phyloP scores from a whole-genome alignment of 1,284 basidiomycete genomes.

The Omphalotus olearius region DNA sequence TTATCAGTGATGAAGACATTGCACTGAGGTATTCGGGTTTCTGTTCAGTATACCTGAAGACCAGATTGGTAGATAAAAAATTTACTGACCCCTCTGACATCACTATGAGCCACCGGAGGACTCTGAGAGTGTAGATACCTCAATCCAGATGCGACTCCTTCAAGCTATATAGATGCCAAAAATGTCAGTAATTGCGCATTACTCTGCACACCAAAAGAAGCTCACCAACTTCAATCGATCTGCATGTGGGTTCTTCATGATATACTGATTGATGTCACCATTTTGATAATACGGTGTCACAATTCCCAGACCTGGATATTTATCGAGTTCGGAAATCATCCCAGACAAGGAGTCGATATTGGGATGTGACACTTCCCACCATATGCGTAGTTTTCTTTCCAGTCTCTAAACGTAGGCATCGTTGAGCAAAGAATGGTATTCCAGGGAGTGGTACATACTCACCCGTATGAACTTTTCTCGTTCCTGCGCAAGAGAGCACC shows the following conservation, averaged over 20 bases:
- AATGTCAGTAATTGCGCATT: neutral
- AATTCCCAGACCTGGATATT: constrained; percentile 16
- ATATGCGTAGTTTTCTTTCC: constrained; percentile 16
- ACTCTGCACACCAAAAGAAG: neutral
- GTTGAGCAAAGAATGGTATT: neutral
- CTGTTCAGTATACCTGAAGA: neutral
- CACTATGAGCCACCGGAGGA: constrained; percentile 23
- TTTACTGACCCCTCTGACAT: constrained; percentile 22
- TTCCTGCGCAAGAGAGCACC: neutral
- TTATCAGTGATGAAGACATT: constrained; percentile 25
- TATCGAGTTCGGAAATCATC: constrained; percentile 12
- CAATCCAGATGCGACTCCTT: constrained; percentile 20
- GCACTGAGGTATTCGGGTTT: constrained; percentile 18
- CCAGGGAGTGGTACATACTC: neutral
- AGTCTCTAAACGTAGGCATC: constrained; percentile 3
- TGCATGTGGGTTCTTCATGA: constrained; percentile 13
- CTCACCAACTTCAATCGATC: constrained; percentile 19
- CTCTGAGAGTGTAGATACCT: constrained; percentile 20
- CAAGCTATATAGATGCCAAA: constrained; percentile 13
- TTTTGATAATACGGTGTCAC: constrained; percentile 20
- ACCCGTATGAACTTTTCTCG: constrained; percentile 6
- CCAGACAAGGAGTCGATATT: constrained; percentile 22
- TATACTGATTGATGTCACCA: constrained; percentile 21
- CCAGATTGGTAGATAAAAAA: neutral
- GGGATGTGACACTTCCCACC: constrained; percentile 19